Evolutionary conservation across 192 early-diverging fungal species (phyloP).

Genomic region (Pilaira anomala): DNA sequence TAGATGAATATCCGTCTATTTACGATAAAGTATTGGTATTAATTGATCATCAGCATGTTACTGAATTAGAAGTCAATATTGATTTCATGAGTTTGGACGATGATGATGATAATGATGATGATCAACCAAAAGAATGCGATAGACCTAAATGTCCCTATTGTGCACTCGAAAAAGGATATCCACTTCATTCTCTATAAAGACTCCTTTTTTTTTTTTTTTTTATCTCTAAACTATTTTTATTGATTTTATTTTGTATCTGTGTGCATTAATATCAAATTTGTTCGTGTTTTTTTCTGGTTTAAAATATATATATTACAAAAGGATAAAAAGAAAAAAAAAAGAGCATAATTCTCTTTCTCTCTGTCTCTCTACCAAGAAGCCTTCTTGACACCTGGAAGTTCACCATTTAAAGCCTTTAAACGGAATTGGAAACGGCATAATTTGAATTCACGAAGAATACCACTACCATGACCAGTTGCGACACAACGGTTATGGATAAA

Average conservation of each 20-base stretch:
- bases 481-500: slow-evolving; percentile 73
- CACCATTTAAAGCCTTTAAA: slow-evolving; percentile 72
- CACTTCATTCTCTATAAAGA: not conserved
- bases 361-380: slow-evolving; percentile 64
- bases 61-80: not conserved
- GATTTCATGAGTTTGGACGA: not conserved
- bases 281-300: slow-evolving; percentile 12
- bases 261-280: not conserved
- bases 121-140: not conserved
- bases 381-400: slow-evolving; percentile 79
- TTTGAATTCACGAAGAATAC: slow-evolving; percentile 71
- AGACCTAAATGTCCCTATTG: not conserved
- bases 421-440: slow-evolving; percentile 80
- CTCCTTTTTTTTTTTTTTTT: not conserved
- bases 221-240: no score
- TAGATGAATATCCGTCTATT: not conserved
- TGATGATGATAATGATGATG: no score
- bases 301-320: slow-evolving; percentile 3
- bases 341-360: no score
- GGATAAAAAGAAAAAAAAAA: slow-evolving; percentile 6
- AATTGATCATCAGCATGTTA: not conserved
- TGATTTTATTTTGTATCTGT: not conserved
- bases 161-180: not conserved
- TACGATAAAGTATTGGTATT: not conserved
- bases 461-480: slow-evolving; percentile 71